These are phyloP conservation scores for Lactarius akahatsu DNA, from an alignment of 768 basidiomycete genomes.

Conservation along the genomic window DNA sequence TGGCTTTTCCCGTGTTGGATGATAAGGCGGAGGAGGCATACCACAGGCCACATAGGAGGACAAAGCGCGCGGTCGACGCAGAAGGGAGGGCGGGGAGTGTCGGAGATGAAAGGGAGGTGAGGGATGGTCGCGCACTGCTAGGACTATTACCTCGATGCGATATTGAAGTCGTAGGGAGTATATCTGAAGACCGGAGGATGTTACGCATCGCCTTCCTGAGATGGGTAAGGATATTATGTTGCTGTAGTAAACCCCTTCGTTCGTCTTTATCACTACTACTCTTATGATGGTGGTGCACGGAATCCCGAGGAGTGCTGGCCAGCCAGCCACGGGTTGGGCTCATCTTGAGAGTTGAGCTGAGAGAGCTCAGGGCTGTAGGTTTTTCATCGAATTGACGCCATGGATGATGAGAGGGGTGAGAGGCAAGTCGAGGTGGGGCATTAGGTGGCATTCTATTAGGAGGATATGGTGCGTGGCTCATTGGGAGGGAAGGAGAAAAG, in stretches of 20 bases:
- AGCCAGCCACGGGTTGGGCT: slow-evolving; percentile 19
- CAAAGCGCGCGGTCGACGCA: slow-evolving; percentile 51
- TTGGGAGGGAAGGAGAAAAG: not conserved
- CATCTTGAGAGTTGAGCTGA: slow-evolving; percentile 29
- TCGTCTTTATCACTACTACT: slow-evolving; percentile 2
- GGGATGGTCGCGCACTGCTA: not conserved
- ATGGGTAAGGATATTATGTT: not conserved
- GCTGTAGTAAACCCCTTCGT: slow-evolving; percentile 8
- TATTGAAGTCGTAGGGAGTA: slow-evolving; percentile 16
- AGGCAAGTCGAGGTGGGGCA: slow-evolving; percentile 21
- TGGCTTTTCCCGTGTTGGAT: slow-evolving; percentile 95
- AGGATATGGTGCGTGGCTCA: not conserved
- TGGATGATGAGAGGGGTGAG: slow-evolving; percentile 16
- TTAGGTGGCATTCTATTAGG: slow-evolving; percentile 16
- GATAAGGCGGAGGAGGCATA: slow-evolving; percentile 91
- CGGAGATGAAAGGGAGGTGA: slow-evolving; percentile 8
- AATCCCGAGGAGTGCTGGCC: slow-evolving; percentile 17
- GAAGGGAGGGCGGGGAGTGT: slow-evolving; percentile 30
- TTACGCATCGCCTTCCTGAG: slow-evolving; percentile 19
- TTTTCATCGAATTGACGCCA: slow-evolving; percentile 28
- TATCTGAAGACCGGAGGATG: slow-evolving; percentile 18
- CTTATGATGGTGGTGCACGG: slow-evolving; percentile 11
- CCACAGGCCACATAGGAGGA: slow-evolving; percentile 86
- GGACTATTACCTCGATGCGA: slow-evolving; percentile 10
- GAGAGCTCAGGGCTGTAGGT: slow-evolving; percentile 13